These are phyloP conservation scores for Ustilaginoidea virens DNA, from an alignment of 2,329 filamentous ascomycete genomes.

Conservation along the genomic window DNA sequence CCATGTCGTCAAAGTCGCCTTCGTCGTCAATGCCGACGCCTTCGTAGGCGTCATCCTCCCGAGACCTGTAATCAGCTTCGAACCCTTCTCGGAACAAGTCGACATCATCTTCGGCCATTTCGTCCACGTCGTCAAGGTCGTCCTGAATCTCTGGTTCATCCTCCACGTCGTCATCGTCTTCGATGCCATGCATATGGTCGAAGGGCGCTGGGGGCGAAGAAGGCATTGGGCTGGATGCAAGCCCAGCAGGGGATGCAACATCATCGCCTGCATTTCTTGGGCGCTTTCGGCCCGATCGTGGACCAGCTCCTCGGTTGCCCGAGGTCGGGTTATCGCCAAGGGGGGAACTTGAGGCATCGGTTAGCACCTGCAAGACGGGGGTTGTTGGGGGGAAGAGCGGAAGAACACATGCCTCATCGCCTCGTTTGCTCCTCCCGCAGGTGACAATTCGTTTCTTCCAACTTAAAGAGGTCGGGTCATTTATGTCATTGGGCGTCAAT, in stretches of 20 bases:
- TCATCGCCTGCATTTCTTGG: conserved; percentile 36
- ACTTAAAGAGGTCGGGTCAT: too few species aligned
- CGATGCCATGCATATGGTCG: conserved; percentile 48
- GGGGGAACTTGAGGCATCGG: conserved; percentile 51
- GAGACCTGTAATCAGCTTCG: conserved; percentile 53
- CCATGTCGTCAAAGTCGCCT: conserved; percentile 56
- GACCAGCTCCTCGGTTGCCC: conserved; percentile 57
- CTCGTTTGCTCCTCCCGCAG: too few species aligned
- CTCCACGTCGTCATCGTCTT: conserved; percentile 57
- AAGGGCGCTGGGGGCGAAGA: conserved; percentile 47
- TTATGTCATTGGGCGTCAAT: not conserved
- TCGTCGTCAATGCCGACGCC: conserved; percentile 63
- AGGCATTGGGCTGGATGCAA: conserved; percentile 47
- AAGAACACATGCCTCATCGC: conserved; percentile 11
- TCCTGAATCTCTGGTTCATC: conserved; percentile 58
- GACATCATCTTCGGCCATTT: conserved; percentile 67
- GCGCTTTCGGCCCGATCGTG: conserved; percentile 37
- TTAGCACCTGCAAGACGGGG: not conserved
- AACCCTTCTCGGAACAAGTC: conserved; percentile 64
- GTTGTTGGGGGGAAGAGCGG: not conserved
- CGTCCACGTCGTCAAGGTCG: conserved; percentile 63
- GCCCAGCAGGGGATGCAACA: conserved; percentile 32
- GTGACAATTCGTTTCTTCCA: too few species aligned
- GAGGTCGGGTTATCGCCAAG: conserved; percentile 67
- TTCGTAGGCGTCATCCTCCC: conserved; percentile 55